Evolutionary conservation across 1,139 yeast species (phyloP).

Genomic region (Suhomyces choctaworum): DNA sequence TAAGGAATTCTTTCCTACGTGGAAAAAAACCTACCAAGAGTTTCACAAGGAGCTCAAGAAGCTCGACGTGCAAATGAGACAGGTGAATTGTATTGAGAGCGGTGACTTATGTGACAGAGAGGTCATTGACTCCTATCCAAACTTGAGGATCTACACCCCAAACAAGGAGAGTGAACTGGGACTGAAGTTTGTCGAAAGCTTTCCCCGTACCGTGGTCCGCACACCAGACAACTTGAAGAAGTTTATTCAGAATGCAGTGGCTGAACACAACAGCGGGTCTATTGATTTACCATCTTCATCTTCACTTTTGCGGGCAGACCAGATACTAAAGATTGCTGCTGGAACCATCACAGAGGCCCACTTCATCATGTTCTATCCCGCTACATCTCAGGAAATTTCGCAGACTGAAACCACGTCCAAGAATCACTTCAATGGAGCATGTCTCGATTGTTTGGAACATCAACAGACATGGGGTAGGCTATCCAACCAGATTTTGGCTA

Average conservation of each 20-base stretch:
- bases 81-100: conserved; percentile 69
- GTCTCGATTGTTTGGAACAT: conserved; percentile 51
- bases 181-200: conserved; percentile 43
- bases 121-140: conserved; percentile 56
- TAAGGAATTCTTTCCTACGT: conserved; percentile 47
- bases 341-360: conserved; percentile 52
- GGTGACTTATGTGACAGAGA: conserved; percentile 73
- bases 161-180: conserved; percentile 23
- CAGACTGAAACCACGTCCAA: conserved; percentile 39
- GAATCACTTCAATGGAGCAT: conserved; percentile 34
- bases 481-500: conserved; percentile 47
- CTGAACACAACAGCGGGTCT: conserved; percentile 42
- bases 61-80: conserved; percentile 55
- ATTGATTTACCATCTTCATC: conserved; percentile 43
- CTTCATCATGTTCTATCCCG: conserved; percentile 66
- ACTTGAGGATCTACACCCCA: conserved; percentile 61
- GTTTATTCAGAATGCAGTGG: conserved; percentile 54
- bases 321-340: conserved; percentile 42
- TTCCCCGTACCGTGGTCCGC: conserved; percentile 47
- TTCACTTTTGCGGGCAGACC: conserved; percentile 29
- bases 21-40: conserved; percentile 46
- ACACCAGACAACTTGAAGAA: conserved; percentile 49
- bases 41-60: conserved; percentile 39
- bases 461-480: conserved; percentile 59
- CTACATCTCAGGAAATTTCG: conserved; percentile 43